These are phyloP conservation scores for Sergeia podlipaevii DNA, from an alignment of 208 protist species.

Conservation along the genomic window DNA sequence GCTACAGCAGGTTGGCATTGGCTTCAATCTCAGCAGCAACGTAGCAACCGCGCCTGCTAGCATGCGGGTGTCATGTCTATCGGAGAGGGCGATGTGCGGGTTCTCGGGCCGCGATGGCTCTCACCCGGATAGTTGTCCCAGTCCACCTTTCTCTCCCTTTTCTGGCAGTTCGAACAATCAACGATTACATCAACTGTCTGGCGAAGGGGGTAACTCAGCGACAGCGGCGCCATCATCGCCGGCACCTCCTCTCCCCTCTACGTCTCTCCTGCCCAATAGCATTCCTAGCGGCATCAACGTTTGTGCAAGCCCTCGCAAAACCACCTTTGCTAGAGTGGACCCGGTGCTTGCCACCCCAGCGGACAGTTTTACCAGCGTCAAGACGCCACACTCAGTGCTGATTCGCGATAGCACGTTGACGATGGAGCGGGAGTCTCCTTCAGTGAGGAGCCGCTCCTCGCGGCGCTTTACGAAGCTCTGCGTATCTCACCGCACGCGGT, in stretches of 20 bases:
- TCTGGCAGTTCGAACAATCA: too few species aligned
- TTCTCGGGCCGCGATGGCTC: neutral
- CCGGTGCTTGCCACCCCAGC: neutral
- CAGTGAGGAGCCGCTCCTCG: constrained; percentile 12
- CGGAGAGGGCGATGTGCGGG: too few species aligned
- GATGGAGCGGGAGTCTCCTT: neutral
- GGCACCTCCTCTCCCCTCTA: neutral
- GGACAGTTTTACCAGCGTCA: too few species aligned
- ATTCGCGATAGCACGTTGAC: constrained; percentile 26
- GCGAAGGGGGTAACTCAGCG: too few species aligned
- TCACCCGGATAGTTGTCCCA: neutral
- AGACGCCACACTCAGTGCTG: constrained; percentile 18
- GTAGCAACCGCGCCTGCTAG: too few species aligned
- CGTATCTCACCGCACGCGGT: constrained; percentile 26
- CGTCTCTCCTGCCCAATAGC: neutral
- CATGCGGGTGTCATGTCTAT: too few species aligned
- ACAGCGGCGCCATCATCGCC: too few species aligned
- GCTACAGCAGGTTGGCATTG: constrained; percentile 12
- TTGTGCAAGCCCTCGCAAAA: neutral
- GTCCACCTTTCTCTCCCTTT: neutral
- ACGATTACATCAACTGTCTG: too few species aligned
- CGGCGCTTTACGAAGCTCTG: constrained; percentile 15
- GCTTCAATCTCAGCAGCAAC: constrained; percentile 13
- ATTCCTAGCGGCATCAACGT: too few species aligned
- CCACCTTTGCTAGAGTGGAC: neutral